A percentile compares a stretch with the other conserved stretches of the same genome.
These are phyloP conservation scores for Hypoxylon sp. DNA, from an alignment of 2,329 filamentous ascomycete genomes.

Conservation along the genomic window DNA sequence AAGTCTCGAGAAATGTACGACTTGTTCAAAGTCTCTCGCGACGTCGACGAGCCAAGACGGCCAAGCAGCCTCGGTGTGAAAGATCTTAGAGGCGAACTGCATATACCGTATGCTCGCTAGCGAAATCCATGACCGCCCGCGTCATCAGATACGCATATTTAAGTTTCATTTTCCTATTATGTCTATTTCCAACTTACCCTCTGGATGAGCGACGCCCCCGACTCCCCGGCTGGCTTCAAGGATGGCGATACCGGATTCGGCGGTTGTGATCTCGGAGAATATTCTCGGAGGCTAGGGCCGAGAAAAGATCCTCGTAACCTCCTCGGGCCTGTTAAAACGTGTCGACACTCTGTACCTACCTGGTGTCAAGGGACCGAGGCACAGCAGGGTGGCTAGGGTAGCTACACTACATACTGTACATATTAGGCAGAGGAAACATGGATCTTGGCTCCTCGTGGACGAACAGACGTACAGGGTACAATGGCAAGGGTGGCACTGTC, in stretches of 20 bases:
- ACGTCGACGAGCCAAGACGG: slow-evolving; percentile 25
- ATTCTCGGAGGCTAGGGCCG: slow-evolving; percentile 42
- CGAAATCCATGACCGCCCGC: slow-evolving; percentile 5
- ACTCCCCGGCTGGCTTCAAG: slow-evolving; percentile 28
- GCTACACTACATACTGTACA: too few species aligned
- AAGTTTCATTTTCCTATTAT: slow-evolving; percentile 22
- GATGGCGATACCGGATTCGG: slow-evolving; percentile 37
- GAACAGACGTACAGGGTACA: slow-evolving; percentile 28
- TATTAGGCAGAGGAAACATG: slow-evolving; percentile 34
- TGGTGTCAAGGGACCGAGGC: slow-evolving; percentile 20
- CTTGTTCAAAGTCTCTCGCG: slow-evolving; percentile 30
- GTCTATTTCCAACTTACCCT: slow-evolving; percentile 12
- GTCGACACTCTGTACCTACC: slow-evolving; percentile 15
- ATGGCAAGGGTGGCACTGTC: slow-evolving; percentile 24
- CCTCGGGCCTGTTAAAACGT: slow-evolving; percentile 31
- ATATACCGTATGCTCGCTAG: slow-evolving; percentile 22
- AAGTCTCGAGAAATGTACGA: slow-evolving; percentile 41
- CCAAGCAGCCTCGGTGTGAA: slow-evolving; percentile 33
- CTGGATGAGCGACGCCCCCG: slow-evolving; percentile 24
- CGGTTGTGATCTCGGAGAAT: slow-evolving; percentile 45
- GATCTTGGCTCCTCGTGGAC: slow-evolving; percentile 29
- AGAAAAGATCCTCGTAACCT: slow-evolving; percentile 39
- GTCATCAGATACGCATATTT: slow-evolving; percentile 27
- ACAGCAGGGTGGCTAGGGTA: slow-evolving; percentile 30
- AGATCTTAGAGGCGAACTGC: slow-evolving; percentile 18